phyloP scores from a whole-genome alignment of 495 filamentous ascomycete species.

The Neurospora discreta region DNA sequence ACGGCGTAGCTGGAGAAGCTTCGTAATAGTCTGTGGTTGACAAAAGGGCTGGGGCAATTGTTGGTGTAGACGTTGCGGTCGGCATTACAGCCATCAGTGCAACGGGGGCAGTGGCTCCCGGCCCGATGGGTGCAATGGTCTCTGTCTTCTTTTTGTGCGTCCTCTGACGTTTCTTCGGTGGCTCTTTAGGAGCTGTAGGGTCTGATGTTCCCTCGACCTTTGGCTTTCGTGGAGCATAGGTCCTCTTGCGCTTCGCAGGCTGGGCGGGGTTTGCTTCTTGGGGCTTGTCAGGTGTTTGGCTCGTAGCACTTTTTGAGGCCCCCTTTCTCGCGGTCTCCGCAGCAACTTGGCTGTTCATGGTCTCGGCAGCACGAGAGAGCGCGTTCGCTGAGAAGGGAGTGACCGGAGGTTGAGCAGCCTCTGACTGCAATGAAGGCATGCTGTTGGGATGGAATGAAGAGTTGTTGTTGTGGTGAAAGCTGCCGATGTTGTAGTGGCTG shows the following conservation, averaged over 20 bases:
- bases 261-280: not conserved
- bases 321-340: not conserved
- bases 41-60: not conserved
- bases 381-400: not conserved
- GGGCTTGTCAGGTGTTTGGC: not conserved
- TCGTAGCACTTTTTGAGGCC: not conserved
- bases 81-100: not conserved
- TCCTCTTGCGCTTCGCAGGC: not conserved
- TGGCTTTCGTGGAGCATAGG: not conserved
- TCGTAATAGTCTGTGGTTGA: not conserved
- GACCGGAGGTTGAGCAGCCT: not conserved
- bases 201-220: not conserved
- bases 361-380: not conserved
- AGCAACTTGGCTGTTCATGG: not conserved
- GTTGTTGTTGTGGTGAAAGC: not conserved
- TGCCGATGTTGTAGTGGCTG: not conserved
- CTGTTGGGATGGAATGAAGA: not conserved
- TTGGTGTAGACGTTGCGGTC: not conserved
- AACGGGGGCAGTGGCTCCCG: not conserved
- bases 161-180: not conserved
- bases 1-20: not conserved
- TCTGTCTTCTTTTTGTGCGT: not conserved
- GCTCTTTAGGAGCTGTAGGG: not conserved
- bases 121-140: not conserved
- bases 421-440: not conserved